Evolutionary conservation across 768 basidiomycete species (phyloP), one percentile per base, ranked within the genome.

Genomic region (Calocera viscosa): DNA sequence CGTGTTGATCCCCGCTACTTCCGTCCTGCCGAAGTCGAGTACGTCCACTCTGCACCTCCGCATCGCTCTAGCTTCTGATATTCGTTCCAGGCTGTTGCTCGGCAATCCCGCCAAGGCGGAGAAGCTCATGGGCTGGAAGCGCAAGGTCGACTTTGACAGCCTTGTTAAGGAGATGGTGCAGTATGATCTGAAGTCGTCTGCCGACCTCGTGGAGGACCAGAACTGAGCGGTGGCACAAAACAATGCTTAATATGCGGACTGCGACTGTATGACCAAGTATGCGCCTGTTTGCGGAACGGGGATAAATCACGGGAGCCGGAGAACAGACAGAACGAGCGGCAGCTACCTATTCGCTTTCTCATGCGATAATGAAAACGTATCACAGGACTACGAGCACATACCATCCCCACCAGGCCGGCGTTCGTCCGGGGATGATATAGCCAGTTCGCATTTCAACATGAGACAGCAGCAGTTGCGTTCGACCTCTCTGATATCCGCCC

Each of bases 11-110:
- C 88, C 28, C 81, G 81, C 71, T 95, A 96, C 81, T 96, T 94
- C 88, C 89, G 94, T 76, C 91, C 91, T 10, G 90, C 91, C 22
- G 91, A 94, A 85, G 92, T 95, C 77, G 92, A 95, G 87, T 91
- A 73, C 69, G 89, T 86, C 17, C 69, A 11, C n/a, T n/a, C n/a
- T n/a, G n/a, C n/a, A n/a, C n/a, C n/a, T n/a, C n/a, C n/a, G n/a
- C n/a, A n/a, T n/a, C n/a, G n/a, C n/a, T n/a, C 35, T 38, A 16
- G 63, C 10, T 63, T 8, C 38, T 63, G 10, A 16, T 38, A 1
- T 32, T 16, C 16, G 22, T 47, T 16, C 35, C 34, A 93, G 91
- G 2, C 83, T 94, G 66, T 82, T 97, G 41, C 82, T 87, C 63
- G 94, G 94, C 16, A 88, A 89, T 76, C 91, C 94, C 2, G 80